Percentiles rank a stretch among this genome's conserved stretches.
phyloP scores from a whole-genome alignment of 306 rosid genomes.

The Ammopiptanthus mongolicus region DNA sequence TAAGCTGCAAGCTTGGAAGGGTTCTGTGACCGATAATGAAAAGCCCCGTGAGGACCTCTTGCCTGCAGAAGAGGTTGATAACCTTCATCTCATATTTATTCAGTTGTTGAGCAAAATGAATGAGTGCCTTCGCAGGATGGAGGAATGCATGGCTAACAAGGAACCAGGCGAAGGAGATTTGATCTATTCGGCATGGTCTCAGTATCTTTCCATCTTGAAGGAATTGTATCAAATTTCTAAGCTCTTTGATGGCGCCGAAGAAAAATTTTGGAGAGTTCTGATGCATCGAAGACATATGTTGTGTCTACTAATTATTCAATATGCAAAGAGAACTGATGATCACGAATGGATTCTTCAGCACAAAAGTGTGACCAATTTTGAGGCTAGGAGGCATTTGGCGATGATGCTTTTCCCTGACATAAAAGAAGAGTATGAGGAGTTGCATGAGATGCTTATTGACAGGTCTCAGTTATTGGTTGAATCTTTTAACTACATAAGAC shows the following conservation, averaged over 20 bases:
- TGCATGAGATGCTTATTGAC: slow-evolving; percentile 77
- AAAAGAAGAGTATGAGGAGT: slow-evolving; percentile 52
- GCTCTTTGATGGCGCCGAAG: slow-evolving; percentile 49
- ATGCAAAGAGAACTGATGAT: slow-evolving; percentile 42
- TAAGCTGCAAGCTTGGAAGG: not conserved
- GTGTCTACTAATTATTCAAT: slow-evolving; percentile 34
- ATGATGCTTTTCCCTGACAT: slow-evolving; percentile 63
- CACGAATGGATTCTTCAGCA: slow-evolving; percentile 61
- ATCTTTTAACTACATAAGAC: slow-evolving; percentile 60
- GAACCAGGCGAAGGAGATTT: slow-evolving; percentile 20
- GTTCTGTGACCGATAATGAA: slow-evolving; percentile 4
- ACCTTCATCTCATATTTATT: slow-evolving; percentile 27
- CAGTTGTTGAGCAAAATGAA: slow-evolving; percentile 47
- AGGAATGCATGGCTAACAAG: slow-evolving; percentile 33
- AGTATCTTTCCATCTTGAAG: slow-evolving; percentile 54
- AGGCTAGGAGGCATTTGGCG: slow-evolving; percentile 68
- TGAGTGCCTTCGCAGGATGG: slow-evolving; percentile 45
- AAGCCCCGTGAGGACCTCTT: slow-evolving; percentile 19
- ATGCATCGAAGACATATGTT: slow-evolving; percentile 32
- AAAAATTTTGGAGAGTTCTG: slow-evolving; percentile 46
- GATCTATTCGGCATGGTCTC: slow-evolving; percentile 32
- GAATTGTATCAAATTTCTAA: slow-evolving; percentile 49
- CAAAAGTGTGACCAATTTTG: slow-evolving; percentile 50
- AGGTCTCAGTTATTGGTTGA: slow-evolving; percentile 66
- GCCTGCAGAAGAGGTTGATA: slow-evolving; percentile 38